These are phyloP conservation scores for Lachancea sp. DNA, from an alignment of 805 yeast species.

Conservation along the genomic window DNA sequence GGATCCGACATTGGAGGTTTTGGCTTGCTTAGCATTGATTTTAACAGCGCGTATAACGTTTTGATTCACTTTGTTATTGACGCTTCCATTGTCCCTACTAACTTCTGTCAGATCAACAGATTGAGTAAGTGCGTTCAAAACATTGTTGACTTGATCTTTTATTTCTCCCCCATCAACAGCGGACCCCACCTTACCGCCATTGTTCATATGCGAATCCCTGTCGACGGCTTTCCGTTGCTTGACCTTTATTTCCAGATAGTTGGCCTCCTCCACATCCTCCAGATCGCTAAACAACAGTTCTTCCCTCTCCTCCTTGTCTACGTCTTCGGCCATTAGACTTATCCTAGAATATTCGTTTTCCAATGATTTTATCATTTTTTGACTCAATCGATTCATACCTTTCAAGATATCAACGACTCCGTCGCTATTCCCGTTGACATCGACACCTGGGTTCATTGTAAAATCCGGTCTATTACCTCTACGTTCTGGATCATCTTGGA, in stretches of 20 bases:
- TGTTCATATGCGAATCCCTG: not conserved
- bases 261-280: conserved; percentile 40
- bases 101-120: conserved; percentile 30
- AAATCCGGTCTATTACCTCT: conserved; percentile 80
- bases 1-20: conserved; percentile 26
- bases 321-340: conserved; percentile 34
- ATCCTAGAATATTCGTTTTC: conserved; percentile 39
- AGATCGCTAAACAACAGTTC: conserved; percentile 49
- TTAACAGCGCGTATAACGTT: conserved; percentile 43
- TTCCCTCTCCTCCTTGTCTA: conserved; percentile 35
- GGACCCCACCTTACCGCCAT: not conserved
- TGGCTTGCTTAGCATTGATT: conserved; percentile 49
- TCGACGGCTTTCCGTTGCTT: conserved; percentile 14
- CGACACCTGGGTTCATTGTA: conserved; percentile 64
- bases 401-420: conserved; percentile 64
- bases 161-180: conserved; percentile 15
- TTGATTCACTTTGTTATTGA: conserved; percentile 32
- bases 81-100: conserved; percentile 14
- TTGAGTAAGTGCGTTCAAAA: conserved; percentile 15
- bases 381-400: conserved; percentile 83
- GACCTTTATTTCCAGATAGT: conserved; percentile 47
- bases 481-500: conserved; percentile 68
- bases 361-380: conserved; percentile 63
- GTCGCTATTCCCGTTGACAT: conserved; percentile 51
- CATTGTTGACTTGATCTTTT: conserved; percentile 13